Base-by-base conservation (phyloP, 495 filamentous ascomycete species). In the Neurospora discreta region DNA sequence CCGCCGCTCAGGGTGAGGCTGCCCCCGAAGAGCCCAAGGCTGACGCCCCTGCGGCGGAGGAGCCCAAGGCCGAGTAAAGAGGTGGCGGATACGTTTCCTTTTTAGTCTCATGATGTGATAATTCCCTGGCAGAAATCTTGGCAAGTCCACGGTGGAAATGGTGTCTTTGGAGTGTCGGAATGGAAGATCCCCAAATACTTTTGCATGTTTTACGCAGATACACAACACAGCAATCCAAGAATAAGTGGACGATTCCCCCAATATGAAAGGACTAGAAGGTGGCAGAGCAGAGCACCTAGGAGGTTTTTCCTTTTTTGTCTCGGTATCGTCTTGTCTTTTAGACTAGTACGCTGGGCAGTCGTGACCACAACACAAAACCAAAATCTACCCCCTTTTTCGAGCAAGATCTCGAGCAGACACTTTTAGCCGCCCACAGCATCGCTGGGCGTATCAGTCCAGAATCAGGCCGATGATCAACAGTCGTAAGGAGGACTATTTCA, bases 1-100 rank as follows among this genome's bases (percentile, higher is more conserved):
- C 89, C 71, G 85, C 88, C 68, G 84, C 90, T 76, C 79, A 90
- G 38, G 84, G 71, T 60, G 90, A 93, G 81, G 85, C 89, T 70
- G 85, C 90, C 73, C 82, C 86, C 58, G 76, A 80, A 42, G 84
- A 83, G 78, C 79, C 82, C 72, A 79, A 84, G 75, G 74, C 78
- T 39, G 84, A 84, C 13, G 73, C 80, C 46, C 78, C 83, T 38
- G 78, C 83, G 68, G 72, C 73, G 16, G 84, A 86, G 79, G 84
- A 86, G 81, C 80, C 83, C 68, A 85, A 85, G 83, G 82, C 83
- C 72, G 84, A 86, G 83, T 86, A 85, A 83, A 74, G 69, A 76
- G 78, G 73, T 76, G 68, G 52, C 52, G 52, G 52, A 73, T 74
- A 69, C 65, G 74, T 73, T 42, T 77, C 52, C 52, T 79, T 72